A percentile compares a stretch with the other conserved stretches of the same genome.
Evolutionary conservation across 1,284 basidiomycete species (phyloP).

Genomic region (Cryptococcus jaspeensis): DNA sequence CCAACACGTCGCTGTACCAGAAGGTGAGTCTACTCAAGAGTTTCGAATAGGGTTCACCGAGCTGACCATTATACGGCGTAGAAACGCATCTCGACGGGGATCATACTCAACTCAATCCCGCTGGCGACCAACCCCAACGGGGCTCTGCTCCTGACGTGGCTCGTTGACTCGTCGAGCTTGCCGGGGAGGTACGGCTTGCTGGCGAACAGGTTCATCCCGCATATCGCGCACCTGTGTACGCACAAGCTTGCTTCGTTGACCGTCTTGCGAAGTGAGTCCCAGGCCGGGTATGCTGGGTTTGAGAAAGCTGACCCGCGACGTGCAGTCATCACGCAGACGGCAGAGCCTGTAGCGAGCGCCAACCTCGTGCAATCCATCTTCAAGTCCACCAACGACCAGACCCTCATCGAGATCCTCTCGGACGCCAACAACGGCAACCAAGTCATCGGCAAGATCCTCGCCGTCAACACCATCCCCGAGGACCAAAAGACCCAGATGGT

Average conservation of each 20-base stretch:
- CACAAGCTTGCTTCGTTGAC: slow-evolving; percentile 96
- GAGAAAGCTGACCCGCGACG: not conserved
- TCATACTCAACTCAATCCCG: slow-evolving; percentile 96
- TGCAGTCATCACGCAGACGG: slow-evolving; percentile 81
- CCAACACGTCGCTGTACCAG: slow-evolving; percentile 78
- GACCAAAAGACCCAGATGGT: slow-evolving; percentile 67
- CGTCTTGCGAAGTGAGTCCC: slow-evolving; percentile 66
- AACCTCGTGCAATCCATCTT: slow-evolving; percentile 77
- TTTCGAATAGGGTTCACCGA: too few relatives aligned
- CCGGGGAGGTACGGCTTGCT: slow-evolving; percentile 88
- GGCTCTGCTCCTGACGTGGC: slow-evolving; percentile 90
- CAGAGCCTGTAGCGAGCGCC: slow-evolving; percentile 75
- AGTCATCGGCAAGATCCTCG: slow-evolving; percentile 89
- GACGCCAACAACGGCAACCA: slow-evolving; percentile 95
- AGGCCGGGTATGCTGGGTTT: not conserved
- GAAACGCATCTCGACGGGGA: slow-evolving; percentile 88
- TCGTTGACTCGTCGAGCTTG: slow-evolving; percentile 89
- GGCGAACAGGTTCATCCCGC: slow-evolving; percentile 91
- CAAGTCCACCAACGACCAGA: slow-evolving; percentile 77
- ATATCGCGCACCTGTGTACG: slow-evolving; percentile 92
- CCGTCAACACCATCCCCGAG: slow-evolving; percentile 75
- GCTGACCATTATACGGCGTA: slow-evolving; percentile 13
- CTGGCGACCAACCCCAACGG: slow-evolving; percentile 97
- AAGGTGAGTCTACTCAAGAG: slow-evolving; percentile 54
- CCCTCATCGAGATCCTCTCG: slow-evolving; percentile 86